Percentiles rank a stretch among this genome's conserved stretches.
Evolutionary conservation across 73 alveolate genomes (phyloP).

Genomic region (Symbiodinium natans): DNA sequence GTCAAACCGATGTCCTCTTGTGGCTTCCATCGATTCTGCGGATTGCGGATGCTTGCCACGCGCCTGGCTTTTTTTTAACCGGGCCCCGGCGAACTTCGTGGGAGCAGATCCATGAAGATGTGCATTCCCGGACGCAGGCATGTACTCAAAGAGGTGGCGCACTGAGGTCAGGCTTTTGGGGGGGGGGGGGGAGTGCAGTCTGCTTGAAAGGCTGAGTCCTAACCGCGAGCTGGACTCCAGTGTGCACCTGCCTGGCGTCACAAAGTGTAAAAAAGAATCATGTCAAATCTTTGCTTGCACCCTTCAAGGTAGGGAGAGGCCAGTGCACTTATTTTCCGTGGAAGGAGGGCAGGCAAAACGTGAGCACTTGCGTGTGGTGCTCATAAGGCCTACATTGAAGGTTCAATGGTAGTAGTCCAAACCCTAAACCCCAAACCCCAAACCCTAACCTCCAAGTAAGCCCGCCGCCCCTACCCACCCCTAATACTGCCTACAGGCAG

Average conservation of each 20-base stretch:
- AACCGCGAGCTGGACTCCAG: slow-evolving; percentile 31
- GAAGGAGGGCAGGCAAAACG: too few relatives aligned
- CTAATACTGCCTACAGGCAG: too few relatives aligned
- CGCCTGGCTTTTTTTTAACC: background rate
- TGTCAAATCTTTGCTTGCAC: background rate
- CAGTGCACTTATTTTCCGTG: background rate
- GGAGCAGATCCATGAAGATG: background rate
- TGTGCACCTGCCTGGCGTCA: background rate
- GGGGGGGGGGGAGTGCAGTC: too few relatives aligned
- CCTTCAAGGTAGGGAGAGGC: background rate
- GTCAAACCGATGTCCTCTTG: background rate
- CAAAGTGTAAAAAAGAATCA: too few relatives aligned
- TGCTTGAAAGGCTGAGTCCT: too few relatives aligned
- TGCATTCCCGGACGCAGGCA: background rate
- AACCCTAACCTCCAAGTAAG: too few relatives aligned
- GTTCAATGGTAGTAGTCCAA: too few relatives aligned
- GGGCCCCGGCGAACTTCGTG: background rate
- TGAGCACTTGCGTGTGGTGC: too few relatives aligned
- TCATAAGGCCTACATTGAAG: too few relatives aligned
- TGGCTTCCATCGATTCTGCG: background rate
- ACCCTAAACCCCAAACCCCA: too few relatives aligned
- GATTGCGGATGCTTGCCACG: too few relatives aligned
- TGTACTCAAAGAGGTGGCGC: background rate
- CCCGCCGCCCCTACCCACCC: too few relatives aligned
- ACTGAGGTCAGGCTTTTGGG: background rate